Conservation (phyloP, 2,329 filamentous ascomycete species). For the Phoma herbarum region DNA sequence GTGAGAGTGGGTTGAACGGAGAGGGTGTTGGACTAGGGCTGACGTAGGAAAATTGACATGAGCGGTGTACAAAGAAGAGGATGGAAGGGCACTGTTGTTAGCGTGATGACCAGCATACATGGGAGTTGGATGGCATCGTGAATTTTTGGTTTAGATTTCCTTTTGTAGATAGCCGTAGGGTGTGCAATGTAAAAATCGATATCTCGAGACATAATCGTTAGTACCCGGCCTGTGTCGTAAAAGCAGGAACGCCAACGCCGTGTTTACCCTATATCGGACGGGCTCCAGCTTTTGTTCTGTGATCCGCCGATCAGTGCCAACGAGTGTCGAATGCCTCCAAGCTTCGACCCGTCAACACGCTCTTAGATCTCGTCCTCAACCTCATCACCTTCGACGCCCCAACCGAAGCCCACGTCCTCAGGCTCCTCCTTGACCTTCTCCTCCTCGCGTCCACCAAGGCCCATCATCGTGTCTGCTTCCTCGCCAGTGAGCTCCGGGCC, state of each 20-base stretch:
- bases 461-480: background rate
- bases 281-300: too few species aligned
- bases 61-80: too few species aligned
- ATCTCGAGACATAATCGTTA: background rate
- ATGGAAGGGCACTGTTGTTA: background rate
- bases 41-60: slow-evolving; percentile 2
- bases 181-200: background rate
- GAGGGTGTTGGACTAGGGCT: slow-evolving; percentile 17
- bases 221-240: background rate
- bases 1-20: slow-evolving; percentile 15
- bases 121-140: slow-evolving; percentile 5
- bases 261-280: too few species aligned
- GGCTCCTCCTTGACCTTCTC: background rate
- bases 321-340: background rate
- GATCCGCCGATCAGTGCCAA: background rate
- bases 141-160: slow-evolving; percentile 6
- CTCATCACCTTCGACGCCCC: background rate
- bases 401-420: background rate
- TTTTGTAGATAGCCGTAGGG: slow-evolving; percentile 19
- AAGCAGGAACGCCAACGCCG: background rate
- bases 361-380: background rate
- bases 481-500: background rate
- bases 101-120: slow-evolving; percentile 4
- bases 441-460: background rate
- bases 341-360: background rate